Base-by-base conservation (phyloP, 495 filamentous ascomycete species). In the Aspergillus baeticus region DNA sequence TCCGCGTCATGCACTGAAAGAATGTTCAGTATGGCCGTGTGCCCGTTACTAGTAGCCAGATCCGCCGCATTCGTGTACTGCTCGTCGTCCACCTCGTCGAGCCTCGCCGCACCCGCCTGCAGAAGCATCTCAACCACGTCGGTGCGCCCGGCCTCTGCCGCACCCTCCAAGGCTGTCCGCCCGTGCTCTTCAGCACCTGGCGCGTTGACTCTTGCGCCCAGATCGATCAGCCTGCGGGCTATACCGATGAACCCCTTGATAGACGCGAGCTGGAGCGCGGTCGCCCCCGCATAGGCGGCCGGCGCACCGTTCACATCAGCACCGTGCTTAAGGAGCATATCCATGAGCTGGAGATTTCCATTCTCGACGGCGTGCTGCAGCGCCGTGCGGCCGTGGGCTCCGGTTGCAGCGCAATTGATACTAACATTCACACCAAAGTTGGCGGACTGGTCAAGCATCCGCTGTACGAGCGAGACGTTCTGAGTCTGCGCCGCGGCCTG, bases 181-280 rank as follows among this genome's bases (percentile, higher is more conserved):
- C 44, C 44, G 5, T 6, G 6, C 6, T 51, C 47, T 10, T 33
- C 36, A n/a, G 68, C 61, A 31, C 65, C 54, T 1, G 58, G 18
- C 20, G 68, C 72, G 51, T 75, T 68, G 29, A 69, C 49, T 22
- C 71, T 49, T 4, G 65, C 71, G 2, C 57, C 65, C 0, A 26
- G 6, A 11, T 64, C 51, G 20, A 73, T 42, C 7, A 75, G 54
- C 10, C 29, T 56, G 22, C 33, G 35, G 29, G 57, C 62, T 47
- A 65, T 53, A n/a, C 56, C 50, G 1, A 71, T 3, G 22, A 63
- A 64, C 10, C 71, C 69, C 6, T 54, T 34, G 22, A 70, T 72
- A 14, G 48, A 41, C 3, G 65, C 59, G 20, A 68, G 15, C 45
- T 67, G 58, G 1, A 57, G 63, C 17, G 53, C 62, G 17, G 37